phyloP scores from a whole-genome alignment of 1,139 yeast species.

The Diutina sp. region DNA sequence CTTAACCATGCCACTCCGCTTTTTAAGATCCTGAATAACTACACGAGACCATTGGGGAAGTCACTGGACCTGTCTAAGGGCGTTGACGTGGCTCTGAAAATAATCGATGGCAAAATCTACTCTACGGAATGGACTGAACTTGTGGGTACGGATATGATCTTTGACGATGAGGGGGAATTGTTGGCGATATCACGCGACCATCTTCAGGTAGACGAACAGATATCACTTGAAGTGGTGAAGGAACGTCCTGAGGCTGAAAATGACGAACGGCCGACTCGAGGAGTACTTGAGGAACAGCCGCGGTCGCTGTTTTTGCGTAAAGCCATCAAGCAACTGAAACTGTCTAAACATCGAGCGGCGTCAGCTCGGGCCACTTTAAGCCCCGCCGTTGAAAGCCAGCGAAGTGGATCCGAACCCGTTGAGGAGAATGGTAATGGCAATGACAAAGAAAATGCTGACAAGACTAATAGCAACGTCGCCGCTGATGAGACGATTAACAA shows the following conservation, averaged over 20 bases:
- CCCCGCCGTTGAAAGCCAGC: too few relatives aligned
- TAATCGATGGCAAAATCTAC: slow-evolving; percentile 36
- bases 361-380: not conserved
- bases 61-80: not conserved
- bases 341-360: not conserved
- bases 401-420: too few relatives aligned
- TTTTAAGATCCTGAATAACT: slow-evolving; percentile 24
- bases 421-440: not conserved
- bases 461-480: slow-evolving; percentile 6
- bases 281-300: not conserved
- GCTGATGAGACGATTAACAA: not conserved
- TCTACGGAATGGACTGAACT: slow-evolving; percentile 69
- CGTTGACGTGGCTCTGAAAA: not conserved
- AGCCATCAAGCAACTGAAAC: not conserved
- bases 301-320: not conserved
- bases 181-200: slow-evolving; percentile 32
- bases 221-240: slow-evolving; percentile 9
- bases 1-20: slow-evolving; percentile 21
- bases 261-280: not conserved
- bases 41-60: not conserved
- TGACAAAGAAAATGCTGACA: not conserved
- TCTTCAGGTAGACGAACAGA: slow-evolving; percentile 17
- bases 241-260: not conserved
- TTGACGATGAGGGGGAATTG: slow-evolving; percentile 44
- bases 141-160: slow-evolving; percentile 71